Conservation (phyloP, 2,329 filamentous ascomycete species). For the Cladosporium sp. region DNA sequence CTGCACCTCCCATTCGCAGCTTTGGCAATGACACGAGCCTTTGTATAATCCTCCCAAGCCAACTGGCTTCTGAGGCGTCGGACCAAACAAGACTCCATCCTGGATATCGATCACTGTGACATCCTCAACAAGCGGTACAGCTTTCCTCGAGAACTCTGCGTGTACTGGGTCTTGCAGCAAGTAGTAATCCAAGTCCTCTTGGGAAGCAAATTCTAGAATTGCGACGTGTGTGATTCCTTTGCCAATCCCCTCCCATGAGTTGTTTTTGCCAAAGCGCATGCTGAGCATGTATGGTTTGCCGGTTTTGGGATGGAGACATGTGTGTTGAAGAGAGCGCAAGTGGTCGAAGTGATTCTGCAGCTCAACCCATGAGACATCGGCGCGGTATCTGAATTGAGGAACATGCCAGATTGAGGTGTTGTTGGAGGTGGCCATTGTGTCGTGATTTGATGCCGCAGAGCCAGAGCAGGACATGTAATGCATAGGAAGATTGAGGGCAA, state of each 20-base stretch:
- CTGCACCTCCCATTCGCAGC: conserved; percentile 25
- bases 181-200: conserved; percentile 33
- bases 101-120: conserved; percentile 31
- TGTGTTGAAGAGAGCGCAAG: conserved; percentile 26
- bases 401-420: conserved; percentile 20
- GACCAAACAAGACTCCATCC: conserved; percentile 31
- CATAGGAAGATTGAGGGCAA: neutral
- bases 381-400: conserved; percentile 32
- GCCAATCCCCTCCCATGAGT: conserved; percentile 29
- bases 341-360: conserved; percentile 30
- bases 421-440: neutral
- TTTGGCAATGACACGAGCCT: conserved; percentile 32
- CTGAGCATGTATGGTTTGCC: conserved; percentile 30
- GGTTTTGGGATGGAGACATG: conserved; percentile 22
- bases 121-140: conserved; percentile 30
- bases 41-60: conserved; percentile 14
- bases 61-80: conserved; percentile 21
- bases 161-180: conserved; percentile 30
- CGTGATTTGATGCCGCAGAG: neutral
- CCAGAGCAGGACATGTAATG: conserved; percentile 1
- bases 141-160: conserved; percentile 26
- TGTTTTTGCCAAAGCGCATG: conserved; percentile 32
- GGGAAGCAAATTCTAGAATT: conserved; percentile 31
- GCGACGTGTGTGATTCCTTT: conserved; percentile 35
- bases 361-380: conserved; percentile 29